Evolutionary conservation across 2,329 filamentous ascomycete species (phyloP).

Genomic region (Metarhizium rileyi): DNA sequence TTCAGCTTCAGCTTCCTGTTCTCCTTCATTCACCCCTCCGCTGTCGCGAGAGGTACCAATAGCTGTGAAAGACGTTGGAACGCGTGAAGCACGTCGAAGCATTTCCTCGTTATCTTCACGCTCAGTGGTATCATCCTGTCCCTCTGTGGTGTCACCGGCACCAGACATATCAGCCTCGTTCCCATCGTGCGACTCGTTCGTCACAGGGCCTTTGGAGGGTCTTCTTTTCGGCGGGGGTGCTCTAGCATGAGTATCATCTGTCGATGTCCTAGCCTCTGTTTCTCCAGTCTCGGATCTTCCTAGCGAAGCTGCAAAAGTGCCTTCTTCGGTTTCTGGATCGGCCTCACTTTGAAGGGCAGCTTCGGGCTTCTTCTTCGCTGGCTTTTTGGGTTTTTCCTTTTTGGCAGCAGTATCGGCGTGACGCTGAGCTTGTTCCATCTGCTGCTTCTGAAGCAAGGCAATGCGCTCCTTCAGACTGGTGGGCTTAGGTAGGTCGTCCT

Average conservation of each 20-base stretch:
- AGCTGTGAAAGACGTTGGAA: slow-evolving; percentile 24
- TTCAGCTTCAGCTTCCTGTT: slow-evolving; percentile 27
- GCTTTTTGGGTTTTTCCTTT: slow-evolving; percentile 79
- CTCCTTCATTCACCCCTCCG: slow-evolving; percentile 56
- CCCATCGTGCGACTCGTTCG: slow-evolving; percentile 42
- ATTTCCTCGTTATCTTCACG: slow-evolving; percentile 66
- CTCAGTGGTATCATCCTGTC: slow-evolving; percentile 52
- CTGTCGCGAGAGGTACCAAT: slow-evolving; percentile 3
- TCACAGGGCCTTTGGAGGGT: slow-evolving; percentile 35
- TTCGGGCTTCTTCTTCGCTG: slow-evolving; percentile 56
- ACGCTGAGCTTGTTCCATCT: slow-evolving; percentile 76
- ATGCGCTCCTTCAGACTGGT: slow-evolving; percentile 93
- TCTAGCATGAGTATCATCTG: slow-evolving; percentile 32
- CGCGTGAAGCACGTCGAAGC: slow-evolving; percentile 24
- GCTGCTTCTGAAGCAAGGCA: slow-evolving; percentile 85
- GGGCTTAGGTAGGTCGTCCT: slow-evolving; percentile 79
- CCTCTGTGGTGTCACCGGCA: slow-evolving; percentile 54
- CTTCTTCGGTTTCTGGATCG: slow-evolving; percentile 19
- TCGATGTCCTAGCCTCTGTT: slow-evolving; percentile 36
- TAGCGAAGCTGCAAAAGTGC: slow-evolving; percentile 21
- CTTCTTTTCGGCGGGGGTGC: slow-evolving; percentile 38
- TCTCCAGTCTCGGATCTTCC: slow-evolving; percentile 42
- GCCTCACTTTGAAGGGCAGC: slow-evolving; percentile 23
- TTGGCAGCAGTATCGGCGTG: slow-evolving; percentile 69
- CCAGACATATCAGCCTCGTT: slow-evolving; percentile 58